Percentiles rank a stretch among this genome's conserved stretches.
Evolutionary conservation across 148 eudicot species (phyloP).

Genomic region (Fagopyrum esculentum): DNA sequence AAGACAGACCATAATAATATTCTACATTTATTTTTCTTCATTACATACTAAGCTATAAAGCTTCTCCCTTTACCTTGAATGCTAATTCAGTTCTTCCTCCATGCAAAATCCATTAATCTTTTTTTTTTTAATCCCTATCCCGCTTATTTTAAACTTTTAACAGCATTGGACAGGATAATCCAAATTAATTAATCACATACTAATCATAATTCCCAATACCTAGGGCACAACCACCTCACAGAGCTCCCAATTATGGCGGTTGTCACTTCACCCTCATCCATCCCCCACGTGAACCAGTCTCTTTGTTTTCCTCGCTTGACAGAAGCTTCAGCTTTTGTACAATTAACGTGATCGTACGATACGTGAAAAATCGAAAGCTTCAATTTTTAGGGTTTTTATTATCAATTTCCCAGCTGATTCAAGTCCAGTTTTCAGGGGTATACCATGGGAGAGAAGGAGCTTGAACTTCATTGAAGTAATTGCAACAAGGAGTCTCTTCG

Average conservation of each 20-base stretch:
- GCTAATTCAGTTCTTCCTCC: not conserved
- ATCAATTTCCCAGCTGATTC: not conserved
- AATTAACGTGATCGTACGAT: not conserved
- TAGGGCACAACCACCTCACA: not conserved
- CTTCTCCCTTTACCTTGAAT: not conserved
- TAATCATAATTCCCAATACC: not conserved
- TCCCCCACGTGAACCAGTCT: not conserved
- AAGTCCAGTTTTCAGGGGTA: conserved; percentile 2
- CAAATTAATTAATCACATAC: not conserved
- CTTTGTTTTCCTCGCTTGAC: not conserved
- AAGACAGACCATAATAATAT: not conserved
- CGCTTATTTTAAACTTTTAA: not conserved
- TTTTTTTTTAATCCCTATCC: not conserved
- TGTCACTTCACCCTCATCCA: not conserved
- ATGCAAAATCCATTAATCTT: not conserved
- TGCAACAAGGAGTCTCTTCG: conserved; percentile 57
- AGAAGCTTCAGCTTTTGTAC: not conserved
- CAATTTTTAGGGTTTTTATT: too few species aligned
- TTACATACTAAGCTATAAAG: not conserved
- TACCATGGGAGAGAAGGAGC: conserved; percentile 49
- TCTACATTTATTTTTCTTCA: conserved; percentile 2
- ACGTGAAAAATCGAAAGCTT: not conserved
- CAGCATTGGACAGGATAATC: not conserved
- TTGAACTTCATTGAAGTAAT: conserved; percentile 71
- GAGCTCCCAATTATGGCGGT: not conserved